Percentiles rank a stretch among this genome's conserved stretches.
Conservation (phyloP, 2,329 filamentous ascomycete species). For the Pleochaeta shiraiana region DNA sequence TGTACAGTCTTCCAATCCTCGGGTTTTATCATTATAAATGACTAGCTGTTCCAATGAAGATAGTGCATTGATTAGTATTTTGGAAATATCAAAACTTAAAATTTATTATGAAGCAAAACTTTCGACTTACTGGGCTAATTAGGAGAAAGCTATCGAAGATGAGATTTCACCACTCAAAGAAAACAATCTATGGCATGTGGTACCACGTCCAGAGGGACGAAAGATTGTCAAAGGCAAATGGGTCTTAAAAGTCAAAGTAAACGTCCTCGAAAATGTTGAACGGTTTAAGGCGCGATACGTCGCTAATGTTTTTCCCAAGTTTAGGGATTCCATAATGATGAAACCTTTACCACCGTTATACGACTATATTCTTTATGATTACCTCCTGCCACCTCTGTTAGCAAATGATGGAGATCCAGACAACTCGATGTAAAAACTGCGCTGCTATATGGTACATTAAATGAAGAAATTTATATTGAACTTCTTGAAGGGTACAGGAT, state of each 20-base stretch:
- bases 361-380: neutral
- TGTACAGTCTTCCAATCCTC: neutral
- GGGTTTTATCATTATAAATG: neutral
- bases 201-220: neutral
- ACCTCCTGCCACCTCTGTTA: neutral
- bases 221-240: neutral
- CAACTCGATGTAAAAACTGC: constrained; percentile 1
- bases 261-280: neutral
- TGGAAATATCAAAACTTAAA: neutral
- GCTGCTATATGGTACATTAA: neutral
- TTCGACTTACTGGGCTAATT: neutral
- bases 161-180: neutral
- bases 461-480: constrained; percentile 2
- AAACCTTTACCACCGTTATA: neutral
- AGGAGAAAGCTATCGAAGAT: constrained; percentile 1
- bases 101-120: neutral
- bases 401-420: neutral
- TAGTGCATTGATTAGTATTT: neutral
- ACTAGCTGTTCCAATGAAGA: neutral
- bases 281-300: neutral
- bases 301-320: neutral
- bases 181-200: neutral
- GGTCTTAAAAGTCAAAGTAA: neutral
- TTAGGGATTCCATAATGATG: neutral
- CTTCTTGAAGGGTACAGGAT: neutral